Base-by-base conservation (phyloP, 192 early-diverging fungal genomes). In the Coemansia umbellata region DNA sequence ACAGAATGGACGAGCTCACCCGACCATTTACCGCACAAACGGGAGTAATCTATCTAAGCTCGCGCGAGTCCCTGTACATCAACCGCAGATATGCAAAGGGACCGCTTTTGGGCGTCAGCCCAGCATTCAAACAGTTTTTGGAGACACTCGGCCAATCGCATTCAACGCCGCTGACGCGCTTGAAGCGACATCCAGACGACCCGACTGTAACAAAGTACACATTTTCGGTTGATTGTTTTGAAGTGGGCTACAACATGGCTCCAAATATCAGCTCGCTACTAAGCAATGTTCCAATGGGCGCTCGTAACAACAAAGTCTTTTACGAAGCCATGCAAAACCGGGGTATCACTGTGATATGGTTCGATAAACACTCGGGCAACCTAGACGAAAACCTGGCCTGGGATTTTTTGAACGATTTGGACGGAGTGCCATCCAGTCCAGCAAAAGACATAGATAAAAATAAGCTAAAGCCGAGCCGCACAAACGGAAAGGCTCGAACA, bases 211-310 rank as follows among this genome's bases (percentile, higher is more conserved):
- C 65, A 40, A 51, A 56, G 27, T 69, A 65, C 40, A 55, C 58
- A 22, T 76, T 76, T 42, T 37, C 30, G 3, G 39, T 57, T 21
- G 53, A 50, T 23, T 56, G 56, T 21, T 65, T 60, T 33, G 58
- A 76, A 50, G 60, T 76, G 13, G 53, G 50, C 47, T 76, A 69
- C 37, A 50, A 68, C 45, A 24, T 76, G 21, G 73, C 73, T 2
- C 73, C 73, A 4, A 76, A 76, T 32, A 47, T 76, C n/a, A 69
- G 73, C 58, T 51, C 66, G 24, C 58, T 76, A 28, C 49, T 76
- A 39, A 61, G 61, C 47, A 58, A 62, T 18, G 36, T 50, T 14
- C 36, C 31, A 15, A 61, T 76, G 61, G 30, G 36, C 2, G 31
- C 41, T 11, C 50, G 47, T 3, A 61, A 76, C 31, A 76, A 65